Evolutionary conservation across 2,329 filamentous ascomycete genomes (phyloP).

Genomic region (Xylaria sp.): DNA sequence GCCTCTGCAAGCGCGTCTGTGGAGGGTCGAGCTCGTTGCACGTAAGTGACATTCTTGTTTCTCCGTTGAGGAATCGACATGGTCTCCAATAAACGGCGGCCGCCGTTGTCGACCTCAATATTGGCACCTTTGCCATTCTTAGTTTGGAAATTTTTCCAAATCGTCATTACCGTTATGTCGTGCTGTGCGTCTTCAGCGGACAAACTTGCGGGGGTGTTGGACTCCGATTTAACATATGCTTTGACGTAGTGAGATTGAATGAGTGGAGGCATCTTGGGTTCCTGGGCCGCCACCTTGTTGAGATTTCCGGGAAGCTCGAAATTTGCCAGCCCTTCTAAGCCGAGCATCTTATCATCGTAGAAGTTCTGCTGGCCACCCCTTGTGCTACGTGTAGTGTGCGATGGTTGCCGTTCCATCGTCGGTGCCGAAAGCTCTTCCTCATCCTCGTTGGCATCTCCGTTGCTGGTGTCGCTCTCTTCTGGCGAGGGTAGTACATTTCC

Average conservation of each 20-base stretch:
- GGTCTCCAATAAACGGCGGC: conserved; percentile 66
- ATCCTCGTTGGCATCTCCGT: conserved; percentile 62
- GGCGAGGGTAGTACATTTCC: conserved; percentile 62
- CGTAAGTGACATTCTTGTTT: conserved; percentile 61
- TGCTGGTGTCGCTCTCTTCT: conserved; percentile 65
- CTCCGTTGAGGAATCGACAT: conserved; percentile 61
- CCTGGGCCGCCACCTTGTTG: conserved; percentile 64
- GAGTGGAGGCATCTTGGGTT: conserved; percentile 68
- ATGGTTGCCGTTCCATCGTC: conserved; percentile 72
- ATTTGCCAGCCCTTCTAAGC: conserved; percentile 69
- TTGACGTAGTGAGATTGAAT: conserved; percentile 70
- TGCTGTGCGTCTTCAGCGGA: conserved; percentile 63
- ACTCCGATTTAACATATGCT: conserved; percentile 65
- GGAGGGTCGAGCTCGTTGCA: conserved; percentile 58
- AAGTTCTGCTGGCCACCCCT: conserved; percentile 66
- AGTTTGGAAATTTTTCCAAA: conserved; percentile 67
- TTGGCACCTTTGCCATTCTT: conserved; percentile 65
- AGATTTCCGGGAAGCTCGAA: conserved; percentile 69
- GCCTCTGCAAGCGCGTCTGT: conserved; percentile 62
- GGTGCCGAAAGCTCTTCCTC: conserved; percentile 63
- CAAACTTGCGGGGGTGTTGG: conserved; percentile 65
- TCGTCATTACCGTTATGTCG: conserved; percentile 68
- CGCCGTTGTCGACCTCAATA: conserved; percentile 64
- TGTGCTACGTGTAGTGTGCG: conserved; percentile 72
- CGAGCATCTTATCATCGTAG: conserved; percentile 67